A percentile compares a stretch with the other conserved stretches of the same genome.
Conservation (phyloP, 768 basidiomycete genomes). For the Cytidiella melzeri region DNA sequence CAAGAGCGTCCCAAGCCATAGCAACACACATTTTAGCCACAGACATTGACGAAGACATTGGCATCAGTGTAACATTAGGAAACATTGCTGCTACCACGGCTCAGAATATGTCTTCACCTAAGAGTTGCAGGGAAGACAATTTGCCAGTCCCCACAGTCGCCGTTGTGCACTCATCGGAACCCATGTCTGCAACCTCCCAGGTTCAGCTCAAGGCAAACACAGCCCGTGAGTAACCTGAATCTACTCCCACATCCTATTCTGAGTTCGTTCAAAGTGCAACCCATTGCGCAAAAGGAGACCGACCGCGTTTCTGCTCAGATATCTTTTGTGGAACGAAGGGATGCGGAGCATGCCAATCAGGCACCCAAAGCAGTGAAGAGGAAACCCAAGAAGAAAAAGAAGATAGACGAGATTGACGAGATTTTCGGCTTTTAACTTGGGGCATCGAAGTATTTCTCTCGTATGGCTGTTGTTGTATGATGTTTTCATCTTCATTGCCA, state of each 20-base stretch:
- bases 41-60: slow-evolving; percentile 16
- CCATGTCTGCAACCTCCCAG: neutral
- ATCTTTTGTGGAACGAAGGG: neutral
- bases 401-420: slow-evolving; percentile 59
- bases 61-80: slow-evolving; percentile 1
- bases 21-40: neutral
- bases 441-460: too few species aligned
- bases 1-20: neutral
- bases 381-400: slow-evolving; percentile 31
- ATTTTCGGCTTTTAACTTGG: slow-evolving; percentile 53
- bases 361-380: slow-evolving; percentile 17
- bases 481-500: too few species aligned
- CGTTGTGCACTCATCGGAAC: neutral
- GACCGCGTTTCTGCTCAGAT: neutral
- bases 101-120: neutral
- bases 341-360: neutral
- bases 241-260: neutral
- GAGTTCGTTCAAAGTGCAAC: neutral
- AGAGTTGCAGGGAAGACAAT: neutral
- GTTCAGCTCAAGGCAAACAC: neutral
- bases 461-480: too few species aligned
- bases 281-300: neutral
- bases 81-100: neutral
- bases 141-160: neutral
- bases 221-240: neutral